These are phyloP conservation scores for Chytriomyces sp. DNA, from an alignment of 192 early-diverging fungal genomes.

Conservation along the genomic window DNA sequence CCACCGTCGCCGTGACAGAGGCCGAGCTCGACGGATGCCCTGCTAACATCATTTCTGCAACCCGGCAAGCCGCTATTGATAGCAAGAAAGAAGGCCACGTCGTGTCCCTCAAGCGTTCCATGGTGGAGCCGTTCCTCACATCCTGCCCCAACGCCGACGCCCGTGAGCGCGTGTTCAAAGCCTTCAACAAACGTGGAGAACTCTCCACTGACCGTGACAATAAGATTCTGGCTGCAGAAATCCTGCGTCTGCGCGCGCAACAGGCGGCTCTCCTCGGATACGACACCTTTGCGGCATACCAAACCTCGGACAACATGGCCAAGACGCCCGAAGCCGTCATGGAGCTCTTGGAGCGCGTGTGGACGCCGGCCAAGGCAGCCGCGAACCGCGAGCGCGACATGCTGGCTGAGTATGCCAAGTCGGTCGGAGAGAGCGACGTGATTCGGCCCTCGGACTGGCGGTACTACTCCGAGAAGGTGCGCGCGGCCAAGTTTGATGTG, in stretches of 20 bases:
- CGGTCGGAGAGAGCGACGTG: not conserved
- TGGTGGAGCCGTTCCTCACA: not conserved
- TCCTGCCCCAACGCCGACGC: not conserved
- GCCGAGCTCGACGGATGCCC: not conserved
- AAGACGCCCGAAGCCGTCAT: not conserved
- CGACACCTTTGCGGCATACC: not conserved
- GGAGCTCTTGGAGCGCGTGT: not conserved
- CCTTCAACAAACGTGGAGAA: not conserved
- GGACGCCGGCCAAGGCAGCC: slow-evolving; percentile 2
- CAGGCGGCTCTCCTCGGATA: not conserved
- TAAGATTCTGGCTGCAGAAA: not conserved
- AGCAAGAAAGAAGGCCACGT: not conserved
- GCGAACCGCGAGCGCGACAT: slow-evolving; percentile 7
- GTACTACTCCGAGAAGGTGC: not conserved
- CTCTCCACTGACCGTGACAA: not conserved
- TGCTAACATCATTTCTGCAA: not conserved
- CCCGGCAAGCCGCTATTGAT: not conserved
- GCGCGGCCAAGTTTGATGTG: not conserved
- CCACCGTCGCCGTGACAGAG: not conserved
- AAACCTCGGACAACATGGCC: not conserved
- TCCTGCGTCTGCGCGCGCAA: not conserved
- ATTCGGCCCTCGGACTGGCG: slow-evolving; percentile 10
- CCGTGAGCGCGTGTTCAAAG: not conserved
- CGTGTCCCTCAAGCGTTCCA: not conserved
- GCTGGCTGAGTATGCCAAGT: slow-evolving; percentile 1